Base-by-base conservation (phyloP, 2,329 filamentous ascomycete species). In the Pseudogymnoascus sp. region DNA sequence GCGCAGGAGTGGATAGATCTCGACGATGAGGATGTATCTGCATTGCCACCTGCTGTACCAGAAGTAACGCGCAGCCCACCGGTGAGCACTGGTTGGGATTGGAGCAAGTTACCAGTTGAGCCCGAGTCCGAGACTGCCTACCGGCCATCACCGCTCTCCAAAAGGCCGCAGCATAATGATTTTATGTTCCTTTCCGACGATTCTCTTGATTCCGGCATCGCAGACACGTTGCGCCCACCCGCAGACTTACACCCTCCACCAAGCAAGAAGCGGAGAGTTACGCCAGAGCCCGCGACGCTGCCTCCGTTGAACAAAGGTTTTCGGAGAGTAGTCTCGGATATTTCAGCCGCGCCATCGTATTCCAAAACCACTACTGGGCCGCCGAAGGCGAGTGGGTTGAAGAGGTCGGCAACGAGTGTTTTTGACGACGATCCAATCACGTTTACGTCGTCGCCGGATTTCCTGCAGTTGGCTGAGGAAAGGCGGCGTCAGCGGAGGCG, bases 271-370 rank as follows among this genome's bases (percentile, higher is more conserved):
- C 37, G 21, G n/a, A 41, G 67, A 16, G 5, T 65, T 13, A 60
- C 61, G 23, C 48, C 65, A 1, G 62, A 65, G 14, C 13, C n/a
- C 1, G 14, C 28, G 39, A 19, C 43, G 21, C 25, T 25, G 25
- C 19, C 19, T 23, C 39, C 25, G 36, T 31, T 25, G 25, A 69
- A 57, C 2, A 48, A 62, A 10, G 66, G 66, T 19, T 69, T 62
- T 34, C 70, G 66, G 25, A 65, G 69, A 28, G 64, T 69, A 7
- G 62, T 73, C 21, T 73, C 75, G 3, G 76, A 78, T 65, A 72
- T 74, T 11, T 71, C 77, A 57, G 73, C 76, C 19, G 72, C 75
- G 25, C 73, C 75, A 43, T 74, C 75, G 41, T 71, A 73, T 10
- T 67, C 16, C 28, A 63, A 21, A 62, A 65, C 25, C 61, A 57